These are phyloP conservation scores for Sporobolomyces pararoseus DNA, from an alignment of 768 basidiomycete genomes.

Conservation along the genomic window DNA sequence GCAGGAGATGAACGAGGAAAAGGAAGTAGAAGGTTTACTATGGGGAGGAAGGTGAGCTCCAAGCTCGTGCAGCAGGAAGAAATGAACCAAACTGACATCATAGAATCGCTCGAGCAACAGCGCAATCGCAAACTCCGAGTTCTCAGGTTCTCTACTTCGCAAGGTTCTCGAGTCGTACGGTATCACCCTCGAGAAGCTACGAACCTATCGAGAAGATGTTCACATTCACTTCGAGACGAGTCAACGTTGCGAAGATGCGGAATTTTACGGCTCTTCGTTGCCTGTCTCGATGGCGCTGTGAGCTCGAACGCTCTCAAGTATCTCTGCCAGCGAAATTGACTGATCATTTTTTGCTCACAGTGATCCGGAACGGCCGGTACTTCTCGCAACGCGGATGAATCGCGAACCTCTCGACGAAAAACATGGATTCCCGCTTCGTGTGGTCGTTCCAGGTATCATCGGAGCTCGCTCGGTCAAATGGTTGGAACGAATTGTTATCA, in stretches of 20 bases:
- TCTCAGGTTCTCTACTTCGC: constrained; percentile 11
- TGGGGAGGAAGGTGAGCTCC: constrained; percentile 19
- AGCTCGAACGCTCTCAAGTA: background rate
- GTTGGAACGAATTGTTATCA: constrained; percentile 61
- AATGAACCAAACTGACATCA: background rate
- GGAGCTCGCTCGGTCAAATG: constrained; percentile 76
- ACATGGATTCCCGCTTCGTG: constrained; percentile 40
- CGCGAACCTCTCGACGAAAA: constrained; percentile 21
- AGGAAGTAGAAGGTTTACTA: constrained; percentile 28
- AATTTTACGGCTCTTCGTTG: constrained; percentile 16
- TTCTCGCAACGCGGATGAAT: constrained; percentile 40
- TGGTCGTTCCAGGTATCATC: constrained; percentile 59
- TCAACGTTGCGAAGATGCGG: constrained; percentile 33
- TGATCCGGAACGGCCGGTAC: constrained; percentile 22
- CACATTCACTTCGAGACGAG: constrained; percentile 33
- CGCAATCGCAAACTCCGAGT: constrained; percentile 21
- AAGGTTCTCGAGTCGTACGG: constrained; percentile 1
- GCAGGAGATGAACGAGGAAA: constrained; percentile 30
- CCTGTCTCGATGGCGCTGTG: constrained; percentile 25
- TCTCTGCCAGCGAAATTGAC: no score
- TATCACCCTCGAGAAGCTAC: constrained; percentile 1
- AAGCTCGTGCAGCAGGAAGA: background rate
- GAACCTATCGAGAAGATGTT: no score
- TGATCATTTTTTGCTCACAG: constrained; percentile 10
- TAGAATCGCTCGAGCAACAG: background rate